These are phyloP conservation scores for Pleurozium schreberi DNA, from an alignment of 225 moss, liverwort and hornwort species.

Conservation along the genomic window DNA sequence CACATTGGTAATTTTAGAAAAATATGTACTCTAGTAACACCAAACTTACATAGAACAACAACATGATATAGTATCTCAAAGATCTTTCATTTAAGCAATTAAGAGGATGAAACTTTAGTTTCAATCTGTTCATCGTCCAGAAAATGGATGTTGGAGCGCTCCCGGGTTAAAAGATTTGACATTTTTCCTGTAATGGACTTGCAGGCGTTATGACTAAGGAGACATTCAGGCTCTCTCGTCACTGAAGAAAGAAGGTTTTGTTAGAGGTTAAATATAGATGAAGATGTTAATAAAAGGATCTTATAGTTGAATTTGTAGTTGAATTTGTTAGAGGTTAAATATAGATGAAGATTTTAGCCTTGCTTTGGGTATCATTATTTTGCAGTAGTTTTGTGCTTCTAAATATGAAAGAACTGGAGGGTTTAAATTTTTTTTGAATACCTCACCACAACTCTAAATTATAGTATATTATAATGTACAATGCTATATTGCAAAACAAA, in stretches of 20 bases:
- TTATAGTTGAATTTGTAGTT: no score
- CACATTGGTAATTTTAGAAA: no score
- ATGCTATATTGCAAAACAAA: no score
- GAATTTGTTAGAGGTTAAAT: not conserved
- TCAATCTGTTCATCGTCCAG: no score
- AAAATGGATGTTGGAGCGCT: no score
- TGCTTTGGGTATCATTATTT: not conserved
- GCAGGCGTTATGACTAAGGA: constrained; percentile 16
- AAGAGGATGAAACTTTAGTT: no score
- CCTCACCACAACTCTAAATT: not conserved
- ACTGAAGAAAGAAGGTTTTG: not conserved
- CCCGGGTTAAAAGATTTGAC: not conserved
- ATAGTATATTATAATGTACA: not conserved
- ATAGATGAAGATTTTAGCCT: not conserved
- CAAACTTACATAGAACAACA: no score
- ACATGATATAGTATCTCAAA: no score
- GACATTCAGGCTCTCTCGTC: not conserved
- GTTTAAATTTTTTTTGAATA: not conserved
- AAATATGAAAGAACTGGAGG: not conserved
- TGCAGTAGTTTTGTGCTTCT: no score
- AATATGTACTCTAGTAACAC: no score
- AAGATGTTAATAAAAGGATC: no score
- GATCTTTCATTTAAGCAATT: no score
- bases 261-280: not conserved
- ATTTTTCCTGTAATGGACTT: not conserved